These are phyloP conservation scores for Myriosclerotinia curreyana DNA, from an alignment of 2,329 filamentous ascomycete genomes.

Conservation along the genomic window DNA sequence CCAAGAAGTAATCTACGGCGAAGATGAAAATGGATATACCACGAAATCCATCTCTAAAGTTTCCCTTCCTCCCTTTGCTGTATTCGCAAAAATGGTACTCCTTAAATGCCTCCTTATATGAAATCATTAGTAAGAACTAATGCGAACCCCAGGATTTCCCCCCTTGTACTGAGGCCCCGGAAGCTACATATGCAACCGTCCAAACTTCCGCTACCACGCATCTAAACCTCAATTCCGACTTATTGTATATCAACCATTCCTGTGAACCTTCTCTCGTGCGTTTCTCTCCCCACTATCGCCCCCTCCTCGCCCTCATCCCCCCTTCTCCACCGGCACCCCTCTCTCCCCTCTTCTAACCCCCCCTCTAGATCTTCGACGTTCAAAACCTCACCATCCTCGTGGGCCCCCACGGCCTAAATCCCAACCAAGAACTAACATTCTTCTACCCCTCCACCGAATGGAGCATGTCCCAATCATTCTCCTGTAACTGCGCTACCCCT, in stretches of 20 bases:
- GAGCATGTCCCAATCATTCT: conserved; percentile 69
- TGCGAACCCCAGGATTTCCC: conserved; percentile 48
- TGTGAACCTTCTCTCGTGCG: conserved; percentile 63
- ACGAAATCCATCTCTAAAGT: conserved; percentile 58
- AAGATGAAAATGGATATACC: conserved; percentile 49
- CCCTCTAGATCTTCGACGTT: conserved; percentile 60
- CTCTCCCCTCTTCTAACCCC: not conserved
- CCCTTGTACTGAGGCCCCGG: conserved; percentile 53
- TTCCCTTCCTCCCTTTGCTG: conserved; percentile 56
- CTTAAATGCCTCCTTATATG: no score
- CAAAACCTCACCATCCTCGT: conserved; percentile 53
- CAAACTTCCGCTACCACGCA: conserved; percentile 56
- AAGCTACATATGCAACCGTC: conserved; percentile 62
- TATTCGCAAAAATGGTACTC: conserved; percentile 60
- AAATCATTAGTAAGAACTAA: no score
- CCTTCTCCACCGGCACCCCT: no score
- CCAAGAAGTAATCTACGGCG: conserved; percentile 53
- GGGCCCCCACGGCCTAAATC: conserved; percentile 46
- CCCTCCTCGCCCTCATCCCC: not conserved
- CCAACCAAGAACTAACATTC: conserved; percentile 63
- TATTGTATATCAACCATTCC: conserved; percentile 67
- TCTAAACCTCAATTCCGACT: conserved; percentile 61
- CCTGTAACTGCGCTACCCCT: conserved; percentile 58
- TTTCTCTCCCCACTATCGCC: conserved; percentile 28
- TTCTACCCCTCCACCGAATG: conserved; percentile 76